Base-by-base conservation (phyloP, 164 flowering plant species). In the Vitis riparia region DNA sequence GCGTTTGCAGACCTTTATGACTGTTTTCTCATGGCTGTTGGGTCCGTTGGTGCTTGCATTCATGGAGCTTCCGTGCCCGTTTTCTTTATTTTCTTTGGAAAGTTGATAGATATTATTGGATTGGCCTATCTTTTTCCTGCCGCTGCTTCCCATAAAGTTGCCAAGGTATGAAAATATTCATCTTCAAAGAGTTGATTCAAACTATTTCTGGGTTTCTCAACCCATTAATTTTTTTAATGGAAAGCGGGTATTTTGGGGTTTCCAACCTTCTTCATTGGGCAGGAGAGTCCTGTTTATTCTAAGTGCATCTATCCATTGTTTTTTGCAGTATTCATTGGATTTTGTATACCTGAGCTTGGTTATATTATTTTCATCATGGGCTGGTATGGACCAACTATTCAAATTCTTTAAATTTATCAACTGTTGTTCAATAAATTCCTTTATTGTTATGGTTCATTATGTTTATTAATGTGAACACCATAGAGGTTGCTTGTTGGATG, bases 401-500 rank as follows among this genome's bases (percentile, higher is more conserved):
- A 19, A 14, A 19, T 73, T 50, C 49, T 8, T 63, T 55, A 3
- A 37, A 37, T 30, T 30, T 44, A 53, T n/a, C 44, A 4, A 29
- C 51, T 23, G 23, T 17, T n/a, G 23, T 17, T n/a, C 37, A 49
- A 47, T 53, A 5, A 63, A 5, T 59, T 27, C 12, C 10, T 56
- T 8, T 9, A 59, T 19, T 49, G 8, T 61, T 59, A 63, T 23
- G 27, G 27, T 23, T 23, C 27, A 1, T 23, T 23, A 51, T 2
- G 9, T 8, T n/a, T 67, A 32, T 29, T 66, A 29, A 47, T 49
- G 51, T 3, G 14, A 3, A 30, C 32, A 37, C 67, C 6, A 11
- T 17, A 94, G 99, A 96, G 97, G 98, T 96, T 80, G 92, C 94
- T 2, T 92, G 97, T 71, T 96, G 99, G 99, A 96, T 96, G 98